A percentile compares a stretch with the other conserved stretches of the same genome.
These are phyloP conservation scores for Cercospora zeina DNA, from an alignment of 2,329 filamentous ascomycete genomes.

Conservation along the genomic window DNA sequence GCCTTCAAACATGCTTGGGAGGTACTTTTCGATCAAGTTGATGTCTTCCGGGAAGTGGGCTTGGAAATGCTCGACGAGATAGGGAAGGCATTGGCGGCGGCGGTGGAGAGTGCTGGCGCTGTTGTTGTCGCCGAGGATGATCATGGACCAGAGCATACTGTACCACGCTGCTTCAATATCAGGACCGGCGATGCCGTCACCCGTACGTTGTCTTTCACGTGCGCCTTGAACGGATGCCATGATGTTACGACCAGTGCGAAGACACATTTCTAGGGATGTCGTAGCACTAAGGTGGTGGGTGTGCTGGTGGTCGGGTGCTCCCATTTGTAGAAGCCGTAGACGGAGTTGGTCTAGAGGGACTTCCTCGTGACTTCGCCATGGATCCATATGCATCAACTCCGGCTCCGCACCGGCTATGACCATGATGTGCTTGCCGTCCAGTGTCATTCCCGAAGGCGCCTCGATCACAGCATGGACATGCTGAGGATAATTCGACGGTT, in stretches of 20 bases:
- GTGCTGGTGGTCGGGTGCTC: constrained; percentile 44
- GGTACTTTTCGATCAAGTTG: constrained; percentile 67
- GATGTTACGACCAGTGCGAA: constrained; percentile 79
- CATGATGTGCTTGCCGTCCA: constrained; percentile 42
- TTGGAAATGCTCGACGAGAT: constrained; percentile 65
- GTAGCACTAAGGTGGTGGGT: constrained; percentile 64
- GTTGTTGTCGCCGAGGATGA: constrained; percentile 44
- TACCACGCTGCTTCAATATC: constrained; percentile 67
- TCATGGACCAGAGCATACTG: constrained; percentile 68
- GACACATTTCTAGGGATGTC: constrained; percentile 65
- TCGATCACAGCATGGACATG: constrained; percentile 80
- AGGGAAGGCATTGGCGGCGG: constrained; percentile 61
- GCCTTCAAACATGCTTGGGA: constrained; percentile 61
- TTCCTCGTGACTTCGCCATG: constrained; percentile 70
- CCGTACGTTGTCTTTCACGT: constrained; percentile 34
- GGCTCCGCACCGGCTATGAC: constrained; percentile 32
- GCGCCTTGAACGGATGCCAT: constrained; percentile 65
- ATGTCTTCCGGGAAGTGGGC: constrained; percentile 70
- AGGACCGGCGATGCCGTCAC: constrained; percentile 36
- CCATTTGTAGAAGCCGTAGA: constrained; percentile 55
- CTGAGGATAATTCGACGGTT: constrained; percentile 77
- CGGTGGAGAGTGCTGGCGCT: constrained; percentile 36
- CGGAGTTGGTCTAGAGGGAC: constrained; percentile 61
- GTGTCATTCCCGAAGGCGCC: constrained; percentile 51
- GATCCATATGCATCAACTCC: constrained; percentile 71